Conservation (phyloP, 148 eudicot species). For the Rheum nobile region DNA sequence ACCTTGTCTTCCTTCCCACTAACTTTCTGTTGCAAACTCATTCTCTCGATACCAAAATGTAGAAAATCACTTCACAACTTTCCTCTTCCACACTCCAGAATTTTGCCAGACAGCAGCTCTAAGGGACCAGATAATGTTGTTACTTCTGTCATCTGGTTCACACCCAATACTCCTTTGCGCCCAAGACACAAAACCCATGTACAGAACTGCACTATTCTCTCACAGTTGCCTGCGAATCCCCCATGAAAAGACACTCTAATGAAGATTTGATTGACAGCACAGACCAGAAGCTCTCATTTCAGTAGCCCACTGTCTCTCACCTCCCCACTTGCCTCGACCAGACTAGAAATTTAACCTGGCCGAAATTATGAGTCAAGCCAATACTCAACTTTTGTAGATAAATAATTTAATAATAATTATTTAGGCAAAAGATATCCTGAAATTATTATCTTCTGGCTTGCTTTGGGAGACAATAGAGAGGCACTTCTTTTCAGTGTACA, state of each 20-base stretch:
- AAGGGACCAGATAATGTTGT: neutral
- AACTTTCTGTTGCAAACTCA: neutral
- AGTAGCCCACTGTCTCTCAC: neutral
- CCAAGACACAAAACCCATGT: neutral
- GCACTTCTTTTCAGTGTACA: neutral
- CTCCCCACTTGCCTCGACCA: neutral
- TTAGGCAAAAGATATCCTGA: neutral
- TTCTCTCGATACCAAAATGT: neutral
- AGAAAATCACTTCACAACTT: neutral
- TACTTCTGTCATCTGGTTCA: neutral
- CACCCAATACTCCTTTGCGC: neutral
- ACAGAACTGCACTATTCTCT: neutral
- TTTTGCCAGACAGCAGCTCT: neutral
- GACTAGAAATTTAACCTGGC: too few species aligned
- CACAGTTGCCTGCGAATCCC: neutral
- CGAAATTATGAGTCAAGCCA: too few species aligned
- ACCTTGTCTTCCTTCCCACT: conserved; percentile 3
- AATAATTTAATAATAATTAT: too few species aligned
- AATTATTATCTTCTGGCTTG: neutral
- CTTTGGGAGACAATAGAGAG: too few species aligned
- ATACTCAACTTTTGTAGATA: too few species aligned
- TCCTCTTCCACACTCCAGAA: neutral
- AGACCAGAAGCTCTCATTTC: neutral
- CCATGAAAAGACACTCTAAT: neutral
- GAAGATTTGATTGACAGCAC: neutral